These are phyloP conservation scores for Pelargonium myrrhifolium DNA, from an alignment of 441 rosid species.

Conservation along the genomic window DNA sequence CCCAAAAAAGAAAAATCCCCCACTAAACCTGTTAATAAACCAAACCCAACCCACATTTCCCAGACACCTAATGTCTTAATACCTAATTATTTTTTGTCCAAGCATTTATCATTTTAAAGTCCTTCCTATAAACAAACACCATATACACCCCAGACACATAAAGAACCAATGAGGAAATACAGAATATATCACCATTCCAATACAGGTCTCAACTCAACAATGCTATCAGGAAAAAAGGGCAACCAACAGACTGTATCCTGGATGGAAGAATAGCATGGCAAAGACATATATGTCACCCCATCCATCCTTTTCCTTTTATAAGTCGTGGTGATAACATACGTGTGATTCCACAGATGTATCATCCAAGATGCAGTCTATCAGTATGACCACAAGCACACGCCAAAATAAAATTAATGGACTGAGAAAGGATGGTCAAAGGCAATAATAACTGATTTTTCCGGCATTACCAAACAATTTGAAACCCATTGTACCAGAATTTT, in stretches of 20 bases:
- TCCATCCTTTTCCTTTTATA: too few relatives aligned
- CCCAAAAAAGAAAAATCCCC: conserved; percentile 59
- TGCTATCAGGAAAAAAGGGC: too few relatives aligned
- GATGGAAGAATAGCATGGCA: too few relatives aligned
- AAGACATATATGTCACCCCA: too few relatives aligned
- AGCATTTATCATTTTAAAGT: conserved; percentile 15
- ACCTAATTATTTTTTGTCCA: conserved; percentile 24
- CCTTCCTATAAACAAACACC: too few relatives aligned
- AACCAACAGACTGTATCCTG: too few relatives aligned
- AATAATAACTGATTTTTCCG: neutral
- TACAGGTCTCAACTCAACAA: conserved; percentile 4
- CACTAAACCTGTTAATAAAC: conserved; percentile 91
- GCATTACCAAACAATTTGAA: neutral
- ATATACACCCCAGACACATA: conserved; percentile 15
- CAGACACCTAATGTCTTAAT: conserved; percentile 33
- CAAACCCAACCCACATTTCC: conserved; percentile 74
- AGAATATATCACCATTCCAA: neutral
- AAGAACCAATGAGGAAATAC: neutral
- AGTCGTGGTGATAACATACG: too few relatives aligned
- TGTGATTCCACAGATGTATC: too few relatives aligned
- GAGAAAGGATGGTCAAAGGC: conserved; percentile 1
- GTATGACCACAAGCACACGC: neutral
- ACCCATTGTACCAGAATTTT: neutral
- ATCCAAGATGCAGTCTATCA: too few relatives aligned
- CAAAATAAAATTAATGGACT: neutral